A percentile compares a stretch with the other conserved stretches of the same genome.
Evolutionary conservation across 1,139 yeast species (phyloP).

Genomic region (Pichia sp.): DNA sequence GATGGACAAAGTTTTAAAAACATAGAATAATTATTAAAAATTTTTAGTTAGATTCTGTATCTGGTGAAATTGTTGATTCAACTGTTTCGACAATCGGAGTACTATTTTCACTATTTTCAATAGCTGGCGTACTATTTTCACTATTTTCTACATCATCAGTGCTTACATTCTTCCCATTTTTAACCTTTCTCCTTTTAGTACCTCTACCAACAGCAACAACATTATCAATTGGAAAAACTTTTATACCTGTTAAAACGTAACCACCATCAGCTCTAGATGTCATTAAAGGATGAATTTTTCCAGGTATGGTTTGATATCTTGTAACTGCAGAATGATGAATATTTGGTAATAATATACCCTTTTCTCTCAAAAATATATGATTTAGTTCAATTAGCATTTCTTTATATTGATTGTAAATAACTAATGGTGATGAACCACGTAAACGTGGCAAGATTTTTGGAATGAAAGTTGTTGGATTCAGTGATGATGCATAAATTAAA

Average conservation of each 20-base stretch:
- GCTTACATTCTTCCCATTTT: conserved; percentile 12
- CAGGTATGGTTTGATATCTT: conserved; percentile 87
- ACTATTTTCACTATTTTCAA: not conserved
- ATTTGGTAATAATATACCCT: conserved; percentile 74
- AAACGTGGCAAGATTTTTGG: conserved; percentile 56
- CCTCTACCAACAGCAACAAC: conserved; percentile 55
- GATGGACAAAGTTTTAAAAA: conserved; percentile 15
- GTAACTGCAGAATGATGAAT: conserved; percentile 79
- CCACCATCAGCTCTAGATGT: conserved; percentile 94
- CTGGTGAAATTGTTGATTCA: conserved; percentile 1
- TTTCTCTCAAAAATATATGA: conserved; percentile 58
- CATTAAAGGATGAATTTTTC: conserved; percentile 93
- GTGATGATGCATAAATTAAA: conserved; percentile 63
- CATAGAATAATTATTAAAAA: not conserved
- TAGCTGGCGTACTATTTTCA: not conserved
- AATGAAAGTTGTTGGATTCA: conserved; percentile 61
- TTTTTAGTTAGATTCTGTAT: not conserved
- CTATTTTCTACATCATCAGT: not conserved
- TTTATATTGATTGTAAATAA: conserved; percentile 72
- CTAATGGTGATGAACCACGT: conserved; percentile 87
- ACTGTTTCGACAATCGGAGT: not conserved
- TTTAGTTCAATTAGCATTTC: conserved; percentile 71
- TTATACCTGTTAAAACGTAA: conserved; percentile 68
- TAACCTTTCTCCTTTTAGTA: conserved; percentile 28
- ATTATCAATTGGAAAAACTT: conserved; percentile 66